Evolutionary conservation across 202 grass and related monocot species (phyloP), one percentile per base, ranked within the genome.

Genomic region (Hordeum pubiflorum): DNA sequence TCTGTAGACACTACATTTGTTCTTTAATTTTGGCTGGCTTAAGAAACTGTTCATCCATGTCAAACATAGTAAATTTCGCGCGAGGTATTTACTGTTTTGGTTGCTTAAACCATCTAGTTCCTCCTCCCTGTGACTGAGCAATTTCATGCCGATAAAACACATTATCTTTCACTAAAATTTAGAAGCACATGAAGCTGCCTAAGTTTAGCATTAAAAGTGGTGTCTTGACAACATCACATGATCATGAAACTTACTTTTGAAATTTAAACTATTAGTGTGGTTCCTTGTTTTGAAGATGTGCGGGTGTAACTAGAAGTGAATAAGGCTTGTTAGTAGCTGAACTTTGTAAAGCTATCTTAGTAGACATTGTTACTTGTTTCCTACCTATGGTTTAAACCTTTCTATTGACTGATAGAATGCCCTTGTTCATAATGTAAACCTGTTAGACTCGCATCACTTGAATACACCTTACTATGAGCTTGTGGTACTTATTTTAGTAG

Each of bases 271-370:
- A 41, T 58, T 33, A 23, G 37, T 61, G 17, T 2, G 27, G 9
- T 62, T 73, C n/a, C 22, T 10, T 33, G 40, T 74, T 74, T 50
- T 48, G 38, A 57, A 63, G 56, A 74, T 74, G 29, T 52, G 57
- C 0, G 8, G 27, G 22, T 32, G 29, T 54, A 43, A 52, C 15
- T 73, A 31, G 33, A 63, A 58, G 24, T 33, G 34, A 33, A 27
- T 23, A 22, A 41, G 23, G 32, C 58, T 40, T 83, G 41, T 38
- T 26, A 10, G 14, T 74, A 52, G 40, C 20, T 75, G 44, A 34
- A 75, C n/a, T n/a, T 57, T 83, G 21, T 76, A 59, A 75, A 14
- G 9, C 48, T 62, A 71, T 78, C 74, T 71, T 78, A 78, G 20
- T 55, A 37, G 36, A 23, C 27, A 21, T 10, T 72, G 33, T 79